Evolutionary conservation across 1,284 basidiomycete genomes (phyloP).

Genomic region (Puccinia horiana): DNA sequence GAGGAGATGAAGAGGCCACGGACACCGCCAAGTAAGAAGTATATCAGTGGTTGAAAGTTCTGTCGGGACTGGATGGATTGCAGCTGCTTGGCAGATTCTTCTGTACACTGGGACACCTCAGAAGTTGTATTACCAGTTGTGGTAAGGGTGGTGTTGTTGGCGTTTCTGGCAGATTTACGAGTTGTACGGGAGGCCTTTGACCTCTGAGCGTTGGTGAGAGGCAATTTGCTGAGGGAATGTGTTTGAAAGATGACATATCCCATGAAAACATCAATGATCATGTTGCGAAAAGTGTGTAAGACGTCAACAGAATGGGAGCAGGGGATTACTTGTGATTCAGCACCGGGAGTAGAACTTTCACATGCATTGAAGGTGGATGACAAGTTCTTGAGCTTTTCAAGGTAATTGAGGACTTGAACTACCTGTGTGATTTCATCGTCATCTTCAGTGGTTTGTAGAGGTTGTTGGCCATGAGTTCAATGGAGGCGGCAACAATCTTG

Average conservation of each 20-base stretch:
- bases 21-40: neutral
- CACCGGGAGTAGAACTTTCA: neutral
- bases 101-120: too few species aligned
- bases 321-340: too few species aligned
- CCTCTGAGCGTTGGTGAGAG: neutral
- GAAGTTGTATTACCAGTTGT: too few species aligned
- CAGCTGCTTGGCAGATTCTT: too few species aligned
- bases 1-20: neutral
- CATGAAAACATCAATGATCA: too few species aligned
- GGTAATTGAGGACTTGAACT: neutral
- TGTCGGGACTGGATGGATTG: too few species aligned
- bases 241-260: too few species aligned
- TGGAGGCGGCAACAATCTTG: neutral
- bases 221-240: neutral
- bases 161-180: too few species aligned
- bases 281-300: too few species aligned
- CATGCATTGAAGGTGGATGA: neutral
- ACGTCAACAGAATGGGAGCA: too few species aligned
- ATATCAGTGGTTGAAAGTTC: too few species aligned
- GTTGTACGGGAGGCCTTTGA: neutral
- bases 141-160: neutral
- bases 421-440: neutral
- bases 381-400: neutral
- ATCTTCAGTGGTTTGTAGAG: neutral
- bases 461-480: neutral